Percentiles rank a stretch among this genome's conserved stretches.
These are phyloP conservation scores for Candida andamanensis DNA, from an alignment of 805 yeast genomes.

Conservation along the genomic window DNA sequence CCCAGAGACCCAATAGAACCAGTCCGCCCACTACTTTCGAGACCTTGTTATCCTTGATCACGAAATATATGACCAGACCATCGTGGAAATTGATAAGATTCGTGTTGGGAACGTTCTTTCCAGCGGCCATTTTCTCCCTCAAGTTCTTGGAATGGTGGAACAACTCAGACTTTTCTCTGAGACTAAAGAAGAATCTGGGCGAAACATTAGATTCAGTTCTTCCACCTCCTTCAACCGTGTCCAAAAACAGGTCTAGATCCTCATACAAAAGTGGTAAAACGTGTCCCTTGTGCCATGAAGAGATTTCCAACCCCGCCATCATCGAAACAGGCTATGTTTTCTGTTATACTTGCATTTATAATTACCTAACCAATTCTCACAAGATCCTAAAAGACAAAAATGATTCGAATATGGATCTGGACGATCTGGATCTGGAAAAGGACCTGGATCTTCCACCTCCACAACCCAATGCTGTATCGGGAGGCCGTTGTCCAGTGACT, in stretches of 20 bases:
- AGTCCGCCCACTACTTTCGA: conserved; percentile 41
- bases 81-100: conserved; percentile 26
- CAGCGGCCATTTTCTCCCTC: conserved; percentile 72
- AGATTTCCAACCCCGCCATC: conserved; percentile 72
- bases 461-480: conserved; percentile 34
- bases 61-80: conserved; percentile 20
- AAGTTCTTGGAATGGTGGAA: conserved; percentile 95
- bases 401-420: conserved; percentile 6
- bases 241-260: conserved; percentile 11
- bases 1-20: conserved; percentile 20
- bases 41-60: conserved; percentile 21
- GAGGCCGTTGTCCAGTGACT: conserved; percentile 82
- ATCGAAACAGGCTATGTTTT: conserved; percentile 90
- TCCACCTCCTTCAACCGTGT: conserved; percentile 39
- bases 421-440: conserved; percentile 14
- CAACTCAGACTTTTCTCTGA: conserved; percentile 63
- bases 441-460: conserved; percentile 11
- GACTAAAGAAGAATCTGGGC: conserved; percentile 46
- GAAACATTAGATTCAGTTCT: conserved; percentile 43
- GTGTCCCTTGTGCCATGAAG: conserved; percentile 69
- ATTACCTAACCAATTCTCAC: conserved; percentile 49
- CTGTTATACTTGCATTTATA: conserved; percentile 81
- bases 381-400: conserved; percentile 20
- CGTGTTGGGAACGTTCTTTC: conserved; percentile 54
- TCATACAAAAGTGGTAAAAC: conserved; percentile 24